These are phyloP conservation scores for Penicillium verhagenii DNA, from an alignment of 495 filamentous ascomycete genomes.

Conservation along the genomic window DNA sequence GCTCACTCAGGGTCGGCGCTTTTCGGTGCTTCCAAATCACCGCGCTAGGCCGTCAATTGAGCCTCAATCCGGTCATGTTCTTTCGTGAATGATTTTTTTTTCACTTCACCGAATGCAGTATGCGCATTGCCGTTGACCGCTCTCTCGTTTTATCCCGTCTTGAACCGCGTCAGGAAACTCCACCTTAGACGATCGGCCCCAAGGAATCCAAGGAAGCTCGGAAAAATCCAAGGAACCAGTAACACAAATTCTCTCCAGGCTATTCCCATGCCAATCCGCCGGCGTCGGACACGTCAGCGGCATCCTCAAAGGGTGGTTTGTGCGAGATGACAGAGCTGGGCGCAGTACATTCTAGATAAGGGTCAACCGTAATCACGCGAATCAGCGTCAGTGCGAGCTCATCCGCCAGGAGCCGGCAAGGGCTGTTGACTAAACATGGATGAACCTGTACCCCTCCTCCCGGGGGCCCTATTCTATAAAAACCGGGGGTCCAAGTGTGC, in stretches of 20 bases:
- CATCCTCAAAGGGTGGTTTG: background rate
- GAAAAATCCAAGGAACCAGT: background rate
- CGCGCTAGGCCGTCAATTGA: background rate
- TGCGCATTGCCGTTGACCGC: background rate
- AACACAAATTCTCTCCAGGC: background rate
- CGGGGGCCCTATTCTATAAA: background rate
- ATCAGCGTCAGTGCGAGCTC: constrained; percentile 2
- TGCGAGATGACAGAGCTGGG: constrained; percentile 1
- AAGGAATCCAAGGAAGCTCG: background rate
- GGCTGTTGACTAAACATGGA: background rate
- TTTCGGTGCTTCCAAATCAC: too few species aligned
- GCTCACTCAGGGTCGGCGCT: background rate
- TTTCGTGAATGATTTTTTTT: too few species aligned
- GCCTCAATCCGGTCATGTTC: too few species aligned
- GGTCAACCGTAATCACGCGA: constrained; percentile 8
- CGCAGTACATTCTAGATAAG: background rate
- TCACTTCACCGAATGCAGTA: too few species aligned
- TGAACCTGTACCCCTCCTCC: background rate
- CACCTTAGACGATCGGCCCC: background rate
- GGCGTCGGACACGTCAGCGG: constrained; percentile 24
- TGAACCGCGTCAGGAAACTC: constrained; percentile 5
- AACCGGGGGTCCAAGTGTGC: background rate
- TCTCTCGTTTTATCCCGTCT: background rate
- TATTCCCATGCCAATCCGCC: background rate
- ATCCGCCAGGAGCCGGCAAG: constrained; percentile 13